phyloP scores from a whole-genome alignment of 2,329 filamentous ascomycete genomes.

The Myrmaecium sp. region DNA sequence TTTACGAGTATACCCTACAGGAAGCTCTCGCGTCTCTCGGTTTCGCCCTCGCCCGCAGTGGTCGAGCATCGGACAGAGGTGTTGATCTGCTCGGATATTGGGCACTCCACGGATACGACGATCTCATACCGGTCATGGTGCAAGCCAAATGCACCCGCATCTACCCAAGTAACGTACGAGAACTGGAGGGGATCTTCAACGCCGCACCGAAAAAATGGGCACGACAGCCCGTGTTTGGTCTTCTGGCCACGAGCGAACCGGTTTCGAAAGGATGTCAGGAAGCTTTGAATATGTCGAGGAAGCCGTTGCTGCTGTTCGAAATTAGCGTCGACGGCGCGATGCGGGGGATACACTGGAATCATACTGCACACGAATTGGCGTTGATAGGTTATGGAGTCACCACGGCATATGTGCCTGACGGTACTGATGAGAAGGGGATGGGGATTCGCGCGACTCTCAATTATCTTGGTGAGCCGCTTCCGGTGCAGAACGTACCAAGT shows the following conservation, averaged over 20 bases:
- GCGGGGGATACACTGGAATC: no score
- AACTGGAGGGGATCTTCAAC: conserved; percentile 62
- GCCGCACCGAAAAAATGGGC: conserved; percentile 60
- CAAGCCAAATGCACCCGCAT: conserved; percentile 54
- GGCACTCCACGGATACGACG: conserved; percentile 40
- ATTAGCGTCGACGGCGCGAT: no score
- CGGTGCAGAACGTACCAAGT: no score
- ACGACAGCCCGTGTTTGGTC: conserved; percentile 40
- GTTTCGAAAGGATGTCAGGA: conserved; percentile 68
- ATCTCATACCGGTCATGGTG: conserved; percentile 30
- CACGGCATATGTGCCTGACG: no score
- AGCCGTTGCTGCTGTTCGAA: no score
- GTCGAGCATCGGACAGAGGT: conserved; percentile 49
- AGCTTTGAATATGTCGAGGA: no score
- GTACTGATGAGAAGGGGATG: no score
- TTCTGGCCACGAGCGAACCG: conserved; percentile 51
- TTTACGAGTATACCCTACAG: conserved; percentile 57
- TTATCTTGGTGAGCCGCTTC: no score
- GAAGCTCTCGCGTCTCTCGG: conserved; percentile 40
- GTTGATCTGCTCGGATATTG: conserved; percentile 62
- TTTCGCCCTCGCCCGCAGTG: conserved; percentile 48
- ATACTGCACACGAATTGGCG: no score
- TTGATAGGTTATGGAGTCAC: no score
- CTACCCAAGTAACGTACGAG: conserved; percentile 45
- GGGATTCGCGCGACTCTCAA: no score